phyloP scores from a whole-genome alignment of 306 rosid species.

The Cicer cuneatum region DNA sequence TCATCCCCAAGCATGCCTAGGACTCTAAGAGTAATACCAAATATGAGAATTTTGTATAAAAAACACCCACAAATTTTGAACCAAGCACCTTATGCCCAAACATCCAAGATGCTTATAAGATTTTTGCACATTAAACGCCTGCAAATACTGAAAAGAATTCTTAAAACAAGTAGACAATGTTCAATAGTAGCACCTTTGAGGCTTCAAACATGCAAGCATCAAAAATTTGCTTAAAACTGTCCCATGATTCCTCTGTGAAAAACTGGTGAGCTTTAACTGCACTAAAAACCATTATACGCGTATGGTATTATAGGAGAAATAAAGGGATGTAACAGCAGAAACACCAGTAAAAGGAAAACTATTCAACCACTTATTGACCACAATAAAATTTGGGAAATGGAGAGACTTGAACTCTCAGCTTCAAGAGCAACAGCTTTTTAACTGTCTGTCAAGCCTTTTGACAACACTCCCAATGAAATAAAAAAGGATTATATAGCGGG shows the following conservation, averaged over 20 bases:
- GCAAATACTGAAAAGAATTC: conserved; percentile 16
- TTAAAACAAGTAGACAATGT: conserved; percentile 10
- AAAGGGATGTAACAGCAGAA: conserved; percentile 38
- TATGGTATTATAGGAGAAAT: conserved; percentile 51
- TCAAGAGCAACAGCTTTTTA: conserved; percentile 83
- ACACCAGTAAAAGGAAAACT: background rate
- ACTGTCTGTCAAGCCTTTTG: conserved; percentile 99
- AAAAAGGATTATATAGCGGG: conserved; percentile 85
- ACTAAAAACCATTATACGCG: conserved; percentile 66
- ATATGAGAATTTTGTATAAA: background rate
- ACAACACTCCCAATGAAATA: conserved; percentile 89
- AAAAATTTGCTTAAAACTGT: conserved; percentile 83
- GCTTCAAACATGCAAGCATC: conserved; percentile 91
- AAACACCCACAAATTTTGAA: conserved; percentile 23
- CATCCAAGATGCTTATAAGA: conserved; percentile 19
- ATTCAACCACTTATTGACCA: conserved; percentile 46
- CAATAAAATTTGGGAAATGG: conserved; percentile 83
- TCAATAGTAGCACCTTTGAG: conserved; percentile 70
- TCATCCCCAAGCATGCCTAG: conserved; percentile 1
- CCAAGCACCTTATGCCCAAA: conserved; percentile 17
- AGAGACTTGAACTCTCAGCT: conserved; percentile 99
- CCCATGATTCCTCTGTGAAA: conserved; percentile 97
- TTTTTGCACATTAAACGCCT: conserved; percentile 18
- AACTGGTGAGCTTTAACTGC: conserved; percentile 97
- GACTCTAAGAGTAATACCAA: background rate